Conservation (phyloP, 2,329 filamentous ascomycete species). For the Talaromyces marneffei region DNA sequence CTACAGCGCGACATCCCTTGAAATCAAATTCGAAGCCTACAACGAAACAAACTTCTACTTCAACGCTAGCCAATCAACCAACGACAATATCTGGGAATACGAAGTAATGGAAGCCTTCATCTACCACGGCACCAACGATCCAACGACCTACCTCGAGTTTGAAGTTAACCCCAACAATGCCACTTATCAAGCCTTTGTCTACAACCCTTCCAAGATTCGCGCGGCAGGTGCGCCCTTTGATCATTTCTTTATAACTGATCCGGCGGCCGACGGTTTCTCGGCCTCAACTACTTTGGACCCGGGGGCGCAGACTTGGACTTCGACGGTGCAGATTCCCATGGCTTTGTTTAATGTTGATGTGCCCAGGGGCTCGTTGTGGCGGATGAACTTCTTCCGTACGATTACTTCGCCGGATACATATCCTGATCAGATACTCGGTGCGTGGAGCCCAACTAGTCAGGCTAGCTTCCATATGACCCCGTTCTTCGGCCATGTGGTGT, state of each 20-base stretch:
- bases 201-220: slow-evolving; percentile 9
- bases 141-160: slow-evolving; percentile 13
- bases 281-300: slow-evolving; percentile 2
- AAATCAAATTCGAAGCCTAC: slow-evolving; percentile 7
- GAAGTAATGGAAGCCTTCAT: slow-evolving; percentile 14
- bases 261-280: slow-evolving; percentile 6
- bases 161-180: slow-evolving; percentile 12
- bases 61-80: slow-evolving; percentile 11
- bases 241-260: slow-evolving; percentile 11
- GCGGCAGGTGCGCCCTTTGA: slow-evolving; percentile 11
- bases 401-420: slow-evolving; percentile 14
- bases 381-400: slow-evolving; percentile 14
- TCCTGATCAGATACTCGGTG: slow-evolving; percentile 12
- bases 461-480: slow-evolving; percentile 14
- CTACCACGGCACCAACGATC: slow-evolving; percentile 12
- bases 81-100: slow-evolving; percentile 14
- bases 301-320: slow-evolving; percentile 5
- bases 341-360: slow-evolving; percentile 9
- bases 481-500: slow-evolving; percentile 10
- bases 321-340: slow-evolving; percentile 8
- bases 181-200: slow-evolving; percentile 13
- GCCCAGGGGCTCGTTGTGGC: slow-evolving; percentile 8
- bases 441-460: slow-evolving; percentile 12
- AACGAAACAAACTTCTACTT: slow-evolving; percentile 13
- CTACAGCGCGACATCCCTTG: slow-evolving; percentile 8